A percentile compares a stretch with the other conserved stretches of the same genome.
These are phyloP conservation scores for Xylogone sp. DNA, from an alignment of 2,329 filamentous ascomycete genomes.

Conservation along the genomic window DNA sequence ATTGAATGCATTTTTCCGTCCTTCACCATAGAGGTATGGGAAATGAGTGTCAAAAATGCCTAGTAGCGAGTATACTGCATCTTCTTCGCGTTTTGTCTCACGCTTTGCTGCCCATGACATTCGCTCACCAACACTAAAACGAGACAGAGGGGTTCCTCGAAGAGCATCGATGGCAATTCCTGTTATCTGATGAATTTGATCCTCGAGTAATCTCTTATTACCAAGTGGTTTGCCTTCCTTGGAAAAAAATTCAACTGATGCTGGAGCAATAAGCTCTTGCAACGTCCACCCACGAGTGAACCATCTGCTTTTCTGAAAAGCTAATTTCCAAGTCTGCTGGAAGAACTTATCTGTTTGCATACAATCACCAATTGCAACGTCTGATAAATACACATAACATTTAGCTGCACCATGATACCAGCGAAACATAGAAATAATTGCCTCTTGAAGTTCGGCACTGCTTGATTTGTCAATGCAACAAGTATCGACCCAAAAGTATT, in stretches of 20 bases:
- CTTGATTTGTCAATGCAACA: constrained; percentile 7
- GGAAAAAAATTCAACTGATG: constrained; percentile 6
- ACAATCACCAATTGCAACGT: constrained; percentile 7
- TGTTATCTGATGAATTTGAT: constrained; percentile 3
- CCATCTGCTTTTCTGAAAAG: constrained; percentile 6
- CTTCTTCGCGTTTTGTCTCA: constrained; percentile 31
- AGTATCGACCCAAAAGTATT: too few relatives aligned
- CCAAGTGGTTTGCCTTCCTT: constrained; percentile 2
- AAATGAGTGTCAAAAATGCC: constrained; percentile 40
- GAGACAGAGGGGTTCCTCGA: constrained; percentile 3
- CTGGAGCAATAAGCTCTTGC: too few relatives aligned
- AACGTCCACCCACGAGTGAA: too few relatives aligned
- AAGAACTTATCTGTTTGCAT: not conserved
- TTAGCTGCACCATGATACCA: constrained; percentile 9
- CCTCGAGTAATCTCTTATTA: constrained; percentile 3
- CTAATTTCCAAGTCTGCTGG: constrained; percentile 7
- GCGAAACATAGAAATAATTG: constrained; percentile 7
- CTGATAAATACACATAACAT: constrained; percentile 12
- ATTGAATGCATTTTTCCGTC: constrained; percentile 20
- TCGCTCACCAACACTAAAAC: constrained; percentile 5
- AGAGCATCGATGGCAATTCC: constrained; percentile 4
- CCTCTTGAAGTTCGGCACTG: constrained; percentile 1
- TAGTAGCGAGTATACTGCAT: constrained; percentile 38
- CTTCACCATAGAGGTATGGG: constrained; percentile 36
- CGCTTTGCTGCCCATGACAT: constrained; percentile 36